Base-by-base conservation (phyloP, 139 green algal genomes). In the Edaphochlamys debaryana region DNA sequence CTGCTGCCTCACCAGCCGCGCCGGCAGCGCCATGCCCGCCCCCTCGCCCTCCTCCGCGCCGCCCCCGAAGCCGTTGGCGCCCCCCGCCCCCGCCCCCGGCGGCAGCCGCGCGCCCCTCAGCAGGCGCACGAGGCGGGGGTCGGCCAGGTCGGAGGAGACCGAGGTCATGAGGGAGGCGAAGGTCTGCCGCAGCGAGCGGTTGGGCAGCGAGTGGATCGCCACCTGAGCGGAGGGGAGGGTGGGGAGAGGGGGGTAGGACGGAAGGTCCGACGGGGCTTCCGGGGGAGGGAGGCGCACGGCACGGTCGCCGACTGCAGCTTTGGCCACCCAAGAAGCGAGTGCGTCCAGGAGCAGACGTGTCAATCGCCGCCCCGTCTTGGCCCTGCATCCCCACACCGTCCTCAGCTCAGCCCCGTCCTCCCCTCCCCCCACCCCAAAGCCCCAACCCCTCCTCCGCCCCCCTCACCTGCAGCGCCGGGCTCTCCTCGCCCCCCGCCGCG, bases 151-250 rank as follows among this genome's bases (percentile, higher is more conserved):
- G 8, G 56, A 37, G 30, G 29, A 32, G 11, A 81, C 34, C 22
- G 60, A 23, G 4, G 38, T 29, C 38, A 71, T 64, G 3, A 71
- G 62, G 58, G 62, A 45, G 34, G 34, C 34, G 34, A 81, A 36
- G 19, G 60, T 37, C 60, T 81, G 64, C 25, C 42, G 75, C 75
- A 81, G 75, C 5, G 60, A 62, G 40, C 75, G 75, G 75, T 81
- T 81, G 40, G 75, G 75, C 40, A 81, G 41, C 8, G 60, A 72
- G 25, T 42, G 40, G 60, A 72, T 60, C 11, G 60, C 64, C 17
- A 25, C 19, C 64, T 45, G 64, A 20, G 20, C 5, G 60, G 54
- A 29, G 54, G 54, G 54, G 6, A 17, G 45, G 45, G 9, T 13
- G 45, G 45, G 11, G 13, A 13, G 45, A 54, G 45, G 45, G 45